Conservation (phyloP, 2,329 filamentous ascomycete species). For the Hypoxylon sp. region DNA sequence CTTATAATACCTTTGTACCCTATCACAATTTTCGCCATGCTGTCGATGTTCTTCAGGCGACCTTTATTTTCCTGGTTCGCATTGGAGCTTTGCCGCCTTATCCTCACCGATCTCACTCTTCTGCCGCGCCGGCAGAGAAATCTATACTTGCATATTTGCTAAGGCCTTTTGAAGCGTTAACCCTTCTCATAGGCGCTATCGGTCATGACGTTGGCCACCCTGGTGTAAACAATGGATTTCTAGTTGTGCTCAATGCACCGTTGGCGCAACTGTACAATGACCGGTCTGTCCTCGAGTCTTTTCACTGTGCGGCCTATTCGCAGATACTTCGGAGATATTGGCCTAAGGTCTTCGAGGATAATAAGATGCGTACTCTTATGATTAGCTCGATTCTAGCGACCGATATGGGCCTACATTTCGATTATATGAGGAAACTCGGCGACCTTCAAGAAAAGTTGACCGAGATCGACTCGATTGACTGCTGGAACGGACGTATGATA, state of each 20-base stretch:
- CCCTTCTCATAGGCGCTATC: conserved; percentile 93
- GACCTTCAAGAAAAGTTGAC: conserved; percentile 84
- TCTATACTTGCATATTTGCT: conserved; percentile 82
- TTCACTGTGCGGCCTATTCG: conserved; percentile 96
- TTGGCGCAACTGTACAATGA: conserved; percentile 97
- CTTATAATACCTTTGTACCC: conserved; percentile 97
- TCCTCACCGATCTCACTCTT: conserved; percentile 58
- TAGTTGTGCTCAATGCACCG: conserved; percentile 91
- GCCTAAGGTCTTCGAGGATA: conserved; percentile 84
- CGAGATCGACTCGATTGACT: conserved; percentile 74
- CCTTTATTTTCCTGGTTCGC: conserved; percentile 89
- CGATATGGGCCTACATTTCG: conserved; percentile 97
- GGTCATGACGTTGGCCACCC: conserved; percentile 98
- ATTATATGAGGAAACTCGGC: conserved; percentile 93
- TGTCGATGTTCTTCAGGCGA: conserved; percentile 93
- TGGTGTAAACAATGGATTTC: conserved; percentile 97
- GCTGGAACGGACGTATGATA: conserved; percentile 82
- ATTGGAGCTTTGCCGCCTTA: conserved; percentile 83
- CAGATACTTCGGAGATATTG: conserved; percentile 95
- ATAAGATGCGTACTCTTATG: conserved; percentile 87
- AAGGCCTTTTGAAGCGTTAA: conserved; percentile 89
- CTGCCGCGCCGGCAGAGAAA: conserved; percentile 57
- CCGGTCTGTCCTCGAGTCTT: conserved; percentile 94
- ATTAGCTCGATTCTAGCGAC: conserved; percentile 98
- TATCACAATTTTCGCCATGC: conserved; percentile 99